Conservation (phyloP, 2,329 filamentous ascomycete species). For the Nannizzia gypsea region DNA sequence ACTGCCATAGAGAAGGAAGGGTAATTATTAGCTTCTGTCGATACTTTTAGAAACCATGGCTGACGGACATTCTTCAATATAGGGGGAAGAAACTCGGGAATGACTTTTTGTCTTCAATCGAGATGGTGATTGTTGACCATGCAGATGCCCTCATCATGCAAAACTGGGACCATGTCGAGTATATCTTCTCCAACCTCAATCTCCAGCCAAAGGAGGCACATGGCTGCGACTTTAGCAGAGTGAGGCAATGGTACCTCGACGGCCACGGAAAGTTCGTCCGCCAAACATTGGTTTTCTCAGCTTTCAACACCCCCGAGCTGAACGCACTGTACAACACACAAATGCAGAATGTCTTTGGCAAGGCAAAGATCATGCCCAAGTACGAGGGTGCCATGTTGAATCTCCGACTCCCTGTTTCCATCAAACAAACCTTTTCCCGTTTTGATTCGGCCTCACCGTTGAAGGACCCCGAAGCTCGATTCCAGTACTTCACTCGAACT, state of each 20-base stretch:
- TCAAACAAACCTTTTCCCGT: constrained; percentile 80
- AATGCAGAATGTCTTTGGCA: constrained; percentile 72
- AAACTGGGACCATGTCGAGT: constrained; percentile 93
- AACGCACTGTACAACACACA: constrained; percentile 64
- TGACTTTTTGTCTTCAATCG: constrained; percentile 89
- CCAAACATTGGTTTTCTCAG: constrained; percentile 70
- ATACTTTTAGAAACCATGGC: constrained; percentile 19
- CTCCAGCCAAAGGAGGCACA: constrained; percentile 78
- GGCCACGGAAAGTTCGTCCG: constrained; percentile 67
- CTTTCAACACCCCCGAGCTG: constrained; percentile 80
- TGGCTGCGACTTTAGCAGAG: constrained; percentile 84
- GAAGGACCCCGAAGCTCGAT: constrained; percentile 73
- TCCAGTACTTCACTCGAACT: constrained; percentile 78
- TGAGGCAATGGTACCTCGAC: constrained; percentile 88
- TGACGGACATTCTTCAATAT: constrained; percentile 7
- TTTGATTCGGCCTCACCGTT: constrained; percentile 61
- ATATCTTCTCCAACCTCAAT: constrained; percentile 85
- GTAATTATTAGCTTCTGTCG: constrained; percentile 36
- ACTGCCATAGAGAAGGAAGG: constrained; percentile 77
- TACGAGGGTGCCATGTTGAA: constrained; percentile 64
- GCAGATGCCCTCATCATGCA: constrained; percentile 92
- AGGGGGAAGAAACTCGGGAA: constrained; percentile 58
- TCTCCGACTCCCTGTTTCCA: constrained; percentile 49
- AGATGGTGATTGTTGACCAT: constrained; percentile 81
- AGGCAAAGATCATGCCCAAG: constrained; percentile 57